phyloP scores from a whole-genome alignment of 805 yeast genomes.

The Wickerhamiella domercqiae region DNA sequence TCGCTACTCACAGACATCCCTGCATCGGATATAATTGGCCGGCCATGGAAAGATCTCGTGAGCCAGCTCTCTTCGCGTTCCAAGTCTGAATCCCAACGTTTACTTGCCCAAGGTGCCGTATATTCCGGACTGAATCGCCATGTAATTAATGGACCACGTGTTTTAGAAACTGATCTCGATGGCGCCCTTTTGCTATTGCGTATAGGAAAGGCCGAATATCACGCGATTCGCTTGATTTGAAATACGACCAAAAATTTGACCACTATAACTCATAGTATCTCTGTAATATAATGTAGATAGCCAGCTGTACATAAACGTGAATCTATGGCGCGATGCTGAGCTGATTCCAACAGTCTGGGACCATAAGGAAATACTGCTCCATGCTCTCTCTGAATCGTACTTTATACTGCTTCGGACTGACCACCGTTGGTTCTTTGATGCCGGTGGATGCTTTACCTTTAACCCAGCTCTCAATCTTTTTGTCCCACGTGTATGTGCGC shows the following conservation, averaged over 20 bases:
- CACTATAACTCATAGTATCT: too few species aligned
- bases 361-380: constrained; percentile 90
- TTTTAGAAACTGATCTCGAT: constrained; percentile 19
- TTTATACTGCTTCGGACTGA: constrained; percentile 91
- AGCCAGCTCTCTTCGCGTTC: constrained; percentile 29
- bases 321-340: constrained; percentile 1
- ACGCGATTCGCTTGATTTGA: background rate
- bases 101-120: constrained; percentile 56
- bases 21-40: constrained; percentile 25
- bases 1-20: constrained; percentile 33
- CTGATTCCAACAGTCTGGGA: constrained; percentile 48
- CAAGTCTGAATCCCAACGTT: constrained; percentile 40
- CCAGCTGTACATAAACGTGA: background rate
- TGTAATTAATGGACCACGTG: constrained; percentile 17
- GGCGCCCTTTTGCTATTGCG: constrained; percentile 50
- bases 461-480: constrained; percentile 96
- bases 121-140: constrained; percentile 51
- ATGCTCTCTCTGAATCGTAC: constrained; percentile 92
- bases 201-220: constrained; percentile 46
- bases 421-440: constrained; percentile 89
- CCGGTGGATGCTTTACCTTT: constrained; percentile 86
- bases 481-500: constrained; percentile 96
- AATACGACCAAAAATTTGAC: background rate
- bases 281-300: background rate
- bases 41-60: constrained; percentile 38